phyloP scores from a whole-genome alignment of 768 basidiomycete species.

The Scleroderma bovista region DNA sequence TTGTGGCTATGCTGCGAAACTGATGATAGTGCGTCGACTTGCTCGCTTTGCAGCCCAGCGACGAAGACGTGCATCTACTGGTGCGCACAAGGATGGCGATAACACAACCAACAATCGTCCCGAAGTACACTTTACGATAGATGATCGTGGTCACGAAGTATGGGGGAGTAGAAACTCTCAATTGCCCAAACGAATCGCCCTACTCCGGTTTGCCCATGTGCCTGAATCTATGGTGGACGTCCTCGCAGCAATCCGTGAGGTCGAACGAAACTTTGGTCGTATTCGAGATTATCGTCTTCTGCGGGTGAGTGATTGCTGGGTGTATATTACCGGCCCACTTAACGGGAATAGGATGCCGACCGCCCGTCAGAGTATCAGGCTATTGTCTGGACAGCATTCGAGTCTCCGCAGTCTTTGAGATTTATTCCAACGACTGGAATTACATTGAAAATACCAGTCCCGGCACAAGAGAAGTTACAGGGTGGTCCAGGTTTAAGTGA shows the following conservation, averaged over 20 bases:
- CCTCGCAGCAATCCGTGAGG: slow-evolving; percentile 44
- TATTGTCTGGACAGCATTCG: slow-evolving; percentile 41
- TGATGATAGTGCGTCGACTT: slow-evolving; percentile 9
- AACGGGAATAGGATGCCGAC: slow-evolving; percentile 41
- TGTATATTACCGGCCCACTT: background rate
- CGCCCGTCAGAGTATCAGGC: slow-evolving; percentile 38
- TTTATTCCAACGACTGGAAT: slow-evolving; percentile 30
- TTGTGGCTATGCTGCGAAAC: slow-evolving; percentile 21
- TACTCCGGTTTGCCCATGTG: slow-evolving; percentile 36
- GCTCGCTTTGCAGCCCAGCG: slow-evolving; percentile 4
- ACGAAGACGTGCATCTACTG: background rate
- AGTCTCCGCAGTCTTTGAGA: slow-evolving; percentile 35
- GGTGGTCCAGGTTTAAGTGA: slow-evolving; percentile 33
- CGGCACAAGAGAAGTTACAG: slow-evolving; percentile 11
- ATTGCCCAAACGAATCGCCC: slow-evolving; percentile 24
- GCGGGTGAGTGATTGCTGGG: slow-evolving; percentile 30
- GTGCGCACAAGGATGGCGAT: background rate
- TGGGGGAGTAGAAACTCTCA: slow-evolving; percentile 7
- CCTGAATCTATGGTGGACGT: slow-evolving; percentile 46
- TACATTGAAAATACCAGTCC: slow-evolving; percentile 26
- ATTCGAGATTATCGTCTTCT: slow-evolving; percentile 38
- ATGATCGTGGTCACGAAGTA: slow-evolving; percentile 17
- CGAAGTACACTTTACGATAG: slow-evolving; percentile 15
- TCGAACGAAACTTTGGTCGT: slow-evolving; percentile 52
- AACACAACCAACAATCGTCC: background rate